A percentile compares a stretch with the other conserved stretches of the same genome.
Evolutionary conservation across 352 stramenopile genomes (phyloP).

Genomic region (Pythium biforme): DNA sequence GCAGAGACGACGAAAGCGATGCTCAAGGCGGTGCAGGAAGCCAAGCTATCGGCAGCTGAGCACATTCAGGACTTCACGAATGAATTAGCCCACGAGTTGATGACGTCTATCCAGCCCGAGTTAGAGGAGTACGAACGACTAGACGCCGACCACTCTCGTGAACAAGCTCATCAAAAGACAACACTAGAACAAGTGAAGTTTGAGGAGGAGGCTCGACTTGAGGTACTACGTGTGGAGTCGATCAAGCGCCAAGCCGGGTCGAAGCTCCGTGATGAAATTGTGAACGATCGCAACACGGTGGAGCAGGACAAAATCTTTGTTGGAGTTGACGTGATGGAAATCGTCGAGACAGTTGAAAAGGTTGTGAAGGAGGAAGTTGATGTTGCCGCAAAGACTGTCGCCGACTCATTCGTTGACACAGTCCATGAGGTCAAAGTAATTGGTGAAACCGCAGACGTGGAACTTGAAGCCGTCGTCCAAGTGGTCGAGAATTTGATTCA

Average conservation of each 20-base stretch:
- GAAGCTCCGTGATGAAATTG: neutral
- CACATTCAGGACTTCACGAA: conserved; percentile 41
- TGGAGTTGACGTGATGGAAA: conserved; percentile 17
- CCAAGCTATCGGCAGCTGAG: conserved; percentile 37
- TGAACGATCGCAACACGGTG: neutral
- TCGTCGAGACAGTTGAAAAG: conserved; percentile 10
- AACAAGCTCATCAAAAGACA: neutral
- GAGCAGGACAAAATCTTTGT: neutral
- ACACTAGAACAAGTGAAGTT: conserved; percentile 9
- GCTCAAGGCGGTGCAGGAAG: conserved; percentile 36
- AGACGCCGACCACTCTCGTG: neutral
- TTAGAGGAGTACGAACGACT: conserved; percentile 35
- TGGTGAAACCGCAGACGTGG: neutral
- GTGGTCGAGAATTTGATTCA: neutral
- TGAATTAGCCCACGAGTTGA: conserved; percentile 35
- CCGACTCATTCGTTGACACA: neutral
- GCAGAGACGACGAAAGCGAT: conserved; percentile 37
- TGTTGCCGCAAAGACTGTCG: neutral
- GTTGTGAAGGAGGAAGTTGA: neutral
- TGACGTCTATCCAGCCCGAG: conserved; percentile 35
- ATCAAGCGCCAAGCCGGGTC: conserved; percentile 1
- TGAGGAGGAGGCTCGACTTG: conserved; percentile 11
- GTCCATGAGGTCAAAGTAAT: conserved; percentile 2
- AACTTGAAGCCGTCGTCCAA: neutral
- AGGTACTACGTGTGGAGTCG: conserved; percentile 14